Percentiles rank a stretch among this genome's conserved stretches.
These are phyloP conservation scores for Trypanosoma melophagium DNA, from an alignment of 208 protist species.

Conservation along the genomic window DNA sequence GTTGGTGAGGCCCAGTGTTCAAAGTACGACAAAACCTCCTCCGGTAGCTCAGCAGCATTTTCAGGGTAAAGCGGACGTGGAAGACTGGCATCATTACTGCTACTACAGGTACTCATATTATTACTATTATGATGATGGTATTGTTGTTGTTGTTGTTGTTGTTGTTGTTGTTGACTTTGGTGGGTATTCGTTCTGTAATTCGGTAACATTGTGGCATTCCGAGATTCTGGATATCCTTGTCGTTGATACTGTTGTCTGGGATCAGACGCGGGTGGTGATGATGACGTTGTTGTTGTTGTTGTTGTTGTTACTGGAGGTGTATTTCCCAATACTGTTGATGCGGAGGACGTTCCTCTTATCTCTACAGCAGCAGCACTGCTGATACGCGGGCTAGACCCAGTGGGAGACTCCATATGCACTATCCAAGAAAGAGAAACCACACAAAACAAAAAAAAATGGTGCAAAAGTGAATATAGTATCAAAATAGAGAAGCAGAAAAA, in stretches of 20 bases:
- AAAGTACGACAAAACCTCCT: slow-evolving; percentile 18
- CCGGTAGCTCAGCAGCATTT: slow-evolving; percentile 8
- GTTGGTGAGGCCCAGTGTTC: slow-evolving; percentile 74
- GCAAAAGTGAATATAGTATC: background rate
- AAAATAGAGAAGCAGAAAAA: slow-evolving; percentile 6
- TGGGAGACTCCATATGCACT: too few relatives aligned
- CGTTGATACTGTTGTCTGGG: slow-evolving; percentile 1
- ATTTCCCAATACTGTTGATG: background rate
- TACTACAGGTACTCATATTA: background rate
- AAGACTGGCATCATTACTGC: background rate
- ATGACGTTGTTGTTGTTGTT: slow-evolving; percentile 8
- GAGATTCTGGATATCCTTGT: background rate
- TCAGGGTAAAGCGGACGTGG: background rate
- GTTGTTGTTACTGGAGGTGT: slow-evolving; percentile 10
- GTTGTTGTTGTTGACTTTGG: background rate
- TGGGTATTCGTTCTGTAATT: background rate
- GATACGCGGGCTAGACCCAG: background rate
- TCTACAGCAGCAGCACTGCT: background rate
- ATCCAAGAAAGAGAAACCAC: background rate
- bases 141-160: background rate
- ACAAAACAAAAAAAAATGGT: slow-evolving; percentile 12
- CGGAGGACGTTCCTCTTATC: background rate
- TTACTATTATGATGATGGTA: background rate
- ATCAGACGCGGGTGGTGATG: background rate
- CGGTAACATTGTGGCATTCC: too few relatives aligned